These are phyloP conservation scores for Lachancea thermotolerans DNA, from an alignment of 805 yeast genomes.

Conservation along the genomic window DNA sequence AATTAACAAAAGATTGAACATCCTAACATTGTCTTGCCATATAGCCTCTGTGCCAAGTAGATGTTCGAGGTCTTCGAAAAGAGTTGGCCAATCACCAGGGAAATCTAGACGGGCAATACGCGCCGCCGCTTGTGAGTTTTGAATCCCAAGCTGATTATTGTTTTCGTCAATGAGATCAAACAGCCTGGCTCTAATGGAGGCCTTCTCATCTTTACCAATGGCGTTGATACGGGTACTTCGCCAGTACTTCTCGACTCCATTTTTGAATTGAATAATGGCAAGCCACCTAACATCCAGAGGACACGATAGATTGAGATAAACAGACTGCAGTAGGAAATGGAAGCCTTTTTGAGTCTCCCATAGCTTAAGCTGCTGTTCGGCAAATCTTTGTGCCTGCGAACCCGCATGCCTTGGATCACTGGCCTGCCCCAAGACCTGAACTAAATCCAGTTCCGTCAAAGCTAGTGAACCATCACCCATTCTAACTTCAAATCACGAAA, in stretches of 20 bases:
- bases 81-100: conserved; percentile 77
- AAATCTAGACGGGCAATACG: conserved; percentile 77
- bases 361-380: conserved; percentile 59
- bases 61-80: conserved; percentile 58
- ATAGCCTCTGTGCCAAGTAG: conserved; percentile 40
- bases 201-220: conserved; percentile 61
- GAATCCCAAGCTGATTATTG: conserved; percentile 67
- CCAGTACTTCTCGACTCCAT: conserved; percentile 84
- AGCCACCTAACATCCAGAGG: conserved; percentile 75
- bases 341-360: conserved; percentile 67
- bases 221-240: conserved; percentile 54
- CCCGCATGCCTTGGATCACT: conserved; percentile 43
- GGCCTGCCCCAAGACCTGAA: conserved; percentile 42
- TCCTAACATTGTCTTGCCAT: conserved; percentile 41
- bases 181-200: conserved; percentile 49
- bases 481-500: neutral
- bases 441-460: conserved; percentile 27
- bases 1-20: conserved; percentile 58
- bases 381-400: conserved; percentile 44
- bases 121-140: conserved; percentile 79
- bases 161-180: conserved; percentile 60
- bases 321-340: conserved; percentile 48
- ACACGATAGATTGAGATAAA: conserved; percentile 52
- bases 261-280: conserved; percentile 80
- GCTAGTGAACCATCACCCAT: conserved; percentile 1